Base-by-base conservation (phyloP, 768 basidiomycete species). In the Ramaria rubella region DNA sequence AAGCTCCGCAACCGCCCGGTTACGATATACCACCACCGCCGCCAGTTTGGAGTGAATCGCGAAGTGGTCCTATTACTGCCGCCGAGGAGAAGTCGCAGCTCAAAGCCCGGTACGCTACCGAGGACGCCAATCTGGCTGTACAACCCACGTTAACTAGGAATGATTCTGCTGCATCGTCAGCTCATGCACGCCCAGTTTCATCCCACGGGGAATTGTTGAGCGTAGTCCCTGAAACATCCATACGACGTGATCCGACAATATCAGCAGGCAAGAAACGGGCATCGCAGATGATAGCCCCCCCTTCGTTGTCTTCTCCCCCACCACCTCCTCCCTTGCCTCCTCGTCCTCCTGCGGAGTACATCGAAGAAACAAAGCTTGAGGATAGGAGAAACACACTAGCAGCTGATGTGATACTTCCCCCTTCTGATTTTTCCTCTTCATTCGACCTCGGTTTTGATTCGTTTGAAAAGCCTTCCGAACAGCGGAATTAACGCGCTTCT, bases 1-100 rank as follows among this genome's bases (percentile, higher is more conserved):
- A 60, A 42, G 34, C 23, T 14, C 63, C 65, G 12, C 15, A 15
- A 26, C 42, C 30, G n/a, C 42, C 58, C 46, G 27, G 6, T 4
- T 46, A 52, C 29, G 40, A 52, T 7, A 40, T 34, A 7, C 52
- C 52, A 2, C 63, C 66, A 17, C 64, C 66, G 15, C 70, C 4
- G 62, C 71, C 8, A 62, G 56, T 8, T 27, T 51, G 7, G 49
- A n/a, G n/a, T 9, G 62, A 21, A 61, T 64, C 34, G 62, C 68
- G 6, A 60, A 59, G 24, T 67, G 61, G 19, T 70, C 72, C 19
- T 60, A 69, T 90, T 51, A 83, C 84, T 1, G 89, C 90, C 2
- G 82, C 81, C 0, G 88, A 91, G 62, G 90, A 92, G 70, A 91
- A 92, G 72, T 86, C 85, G 21, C 67, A 80, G 56, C 67, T 91